A percentile compares a stretch with the other conserved stretches of the same genome.
These are phyloP conservation scores for Dothistroma septosporum DNA, from an alignment of 2,329 filamentous ascomycete species.

Conservation along the genomic window DNA sequence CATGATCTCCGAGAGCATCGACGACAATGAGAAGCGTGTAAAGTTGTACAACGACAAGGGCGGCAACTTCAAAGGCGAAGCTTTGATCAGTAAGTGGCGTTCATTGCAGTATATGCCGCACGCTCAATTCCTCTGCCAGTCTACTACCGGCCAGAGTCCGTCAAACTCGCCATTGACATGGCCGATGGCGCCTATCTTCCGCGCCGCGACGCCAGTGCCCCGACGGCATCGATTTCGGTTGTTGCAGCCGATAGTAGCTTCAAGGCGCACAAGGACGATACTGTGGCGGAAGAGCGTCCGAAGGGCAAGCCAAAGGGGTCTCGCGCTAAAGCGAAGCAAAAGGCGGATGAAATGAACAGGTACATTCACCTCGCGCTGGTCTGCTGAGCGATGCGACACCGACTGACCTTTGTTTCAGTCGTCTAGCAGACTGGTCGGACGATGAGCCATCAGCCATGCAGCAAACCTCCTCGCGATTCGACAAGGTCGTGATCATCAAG, in stretches of 20 bases:
- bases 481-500: slow-evolving; percentile 81
- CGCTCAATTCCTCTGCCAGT: slow-evolving; percentile 43
- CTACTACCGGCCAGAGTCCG: slow-evolving; percentile 93
- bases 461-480: slow-evolving; percentile 55
- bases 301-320: slow-evolving; percentile 41
- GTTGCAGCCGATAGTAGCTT: slow-evolving; percentile 84
- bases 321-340: slow-evolving; percentile 77
- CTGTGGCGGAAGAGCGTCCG: slow-evolving; percentile 30
- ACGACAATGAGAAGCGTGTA: slow-evolving; percentile 80
- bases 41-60: slow-evolving; percentile 83
- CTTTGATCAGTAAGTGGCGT: slow-evolving; percentile 55
- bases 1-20: slow-evolving; percentile 90
- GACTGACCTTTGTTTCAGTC: slow-evolving; percentile 48
- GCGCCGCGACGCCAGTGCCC: slow-evolving; percentile 60
- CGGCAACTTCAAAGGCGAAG: slow-evolving; percentile 89
- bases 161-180: slow-evolving; percentile 75
- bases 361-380: slow-evolving; percentile 30
- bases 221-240: slow-evolving; percentile 45
- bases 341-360: slow-evolving; percentile 80
- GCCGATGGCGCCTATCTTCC: slow-evolving; percentile 76
- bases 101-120: not conserved
- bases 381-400: not conserved
- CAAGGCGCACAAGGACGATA: slow-evolving; percentile 74
- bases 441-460: slow-evolving; percentile 64
- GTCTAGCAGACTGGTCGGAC: slow-evolving; percentile 90